A percentile compares a stretch with the other conserved stretches of the same genome.
Conservation (phyloP, 2,329 filamentous ascomycete genomes). For the Neospermospora avenae region DNA sequence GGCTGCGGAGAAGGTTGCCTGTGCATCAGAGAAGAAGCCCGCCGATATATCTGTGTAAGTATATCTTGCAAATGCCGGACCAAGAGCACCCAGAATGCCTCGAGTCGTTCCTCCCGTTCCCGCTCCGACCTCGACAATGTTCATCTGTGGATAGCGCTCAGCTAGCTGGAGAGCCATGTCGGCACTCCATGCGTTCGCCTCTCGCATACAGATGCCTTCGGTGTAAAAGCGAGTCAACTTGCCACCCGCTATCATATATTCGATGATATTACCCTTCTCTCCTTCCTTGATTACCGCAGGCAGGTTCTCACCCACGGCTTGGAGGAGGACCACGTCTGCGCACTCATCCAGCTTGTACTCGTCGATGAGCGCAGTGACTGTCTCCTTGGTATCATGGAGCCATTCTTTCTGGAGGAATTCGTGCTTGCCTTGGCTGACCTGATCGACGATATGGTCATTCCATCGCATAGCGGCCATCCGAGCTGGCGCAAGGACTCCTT, state of each 20-base stretch:
- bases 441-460: not conserved
- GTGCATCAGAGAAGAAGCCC: slow-evolving; percentile 37
- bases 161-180: slow-evolving; percentile 13
- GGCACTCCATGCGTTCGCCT: not conserved
- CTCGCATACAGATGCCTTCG: not conserved
- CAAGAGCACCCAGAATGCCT: slow-evolving; percentile 31
- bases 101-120: slow-evolving; percentile 16
- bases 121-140: slow-evolving; percentile 39
- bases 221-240: not conserved
- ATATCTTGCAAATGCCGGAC: slow-evolving; percentile 18
- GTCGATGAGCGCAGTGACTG: not conserved
- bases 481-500: not conserved
- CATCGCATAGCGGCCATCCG: not conserved
- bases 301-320: not conserved
- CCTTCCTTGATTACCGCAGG: not conserved
- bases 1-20: slow-evolving; percentile 26
- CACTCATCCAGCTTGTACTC: too few relatives aligned
- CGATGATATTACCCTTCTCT: not conserved
- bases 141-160: slow-evolving; percentile 37
- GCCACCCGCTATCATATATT: not conserved
- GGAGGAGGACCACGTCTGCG: too few relatives aligned
- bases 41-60: slow-evolving; percentile 42
- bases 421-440: not conserved
- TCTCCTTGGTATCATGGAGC: not conserved
- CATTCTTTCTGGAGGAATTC: not conserved